Percentiles rank a stretch among this genome's conserved stretches.
These are phyloP conservation scores for Eucalyptus pumila DNA, from an alignment of 345 rosid genomes.

Conservation along the genomic window DNA sequence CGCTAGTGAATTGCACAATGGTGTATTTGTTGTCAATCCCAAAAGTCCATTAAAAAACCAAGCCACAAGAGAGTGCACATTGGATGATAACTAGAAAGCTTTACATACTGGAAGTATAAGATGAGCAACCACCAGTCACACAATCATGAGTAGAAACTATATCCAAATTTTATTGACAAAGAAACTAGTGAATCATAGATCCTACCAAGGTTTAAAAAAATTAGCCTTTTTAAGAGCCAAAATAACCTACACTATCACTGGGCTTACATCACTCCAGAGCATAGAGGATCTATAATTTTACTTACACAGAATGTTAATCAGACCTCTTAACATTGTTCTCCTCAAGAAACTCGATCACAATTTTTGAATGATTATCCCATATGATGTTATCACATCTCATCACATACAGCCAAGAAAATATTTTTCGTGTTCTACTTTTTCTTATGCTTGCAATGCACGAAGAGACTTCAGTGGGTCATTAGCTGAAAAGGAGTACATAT, in stretches of 20 bases:
- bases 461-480: background rate
- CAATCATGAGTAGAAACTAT: too few species aligned
- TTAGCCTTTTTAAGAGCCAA: background rate
- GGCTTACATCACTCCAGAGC: background rate
- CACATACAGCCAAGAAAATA: background rate
- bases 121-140: too few species aligned
- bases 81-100: too few species aligned
- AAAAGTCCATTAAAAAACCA: too few species aligned
- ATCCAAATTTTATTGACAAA: background rate
- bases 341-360: too few species aligned
- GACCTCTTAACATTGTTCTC: too few species aligned
- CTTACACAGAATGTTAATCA: fast-evolving
- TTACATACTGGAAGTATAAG: too few species aligned
- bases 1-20: fast-evolving
- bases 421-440: background rate
- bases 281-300: background rate
- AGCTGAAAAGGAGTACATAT: background rate
- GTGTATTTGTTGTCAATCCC: too few species aligned
- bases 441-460: background rate
- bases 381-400: too few species aligned
- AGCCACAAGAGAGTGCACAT: too few species aligned
- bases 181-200: background rate
- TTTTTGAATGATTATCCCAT: too few species aligned
- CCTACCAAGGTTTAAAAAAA: background rate
- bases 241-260: background rate